phyloP scores from a whole-genome alignment of 805 yeast species.

The Ogataea trehaloabstinens region DNA sequence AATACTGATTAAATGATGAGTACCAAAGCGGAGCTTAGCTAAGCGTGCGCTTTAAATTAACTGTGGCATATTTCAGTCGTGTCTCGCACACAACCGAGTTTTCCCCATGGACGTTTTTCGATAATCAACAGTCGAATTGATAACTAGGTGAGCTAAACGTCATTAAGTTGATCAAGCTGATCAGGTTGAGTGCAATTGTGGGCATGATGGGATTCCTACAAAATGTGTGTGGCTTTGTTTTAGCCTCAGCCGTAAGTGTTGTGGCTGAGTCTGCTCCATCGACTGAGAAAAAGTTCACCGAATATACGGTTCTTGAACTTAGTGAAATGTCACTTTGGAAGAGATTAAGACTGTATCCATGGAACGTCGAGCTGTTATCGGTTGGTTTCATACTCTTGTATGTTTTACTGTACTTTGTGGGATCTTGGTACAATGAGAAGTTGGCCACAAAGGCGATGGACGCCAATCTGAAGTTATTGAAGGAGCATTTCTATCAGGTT shows the following conservation, averaged over 20 bases:
- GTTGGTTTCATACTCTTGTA: slow-evolving; percentile 49
- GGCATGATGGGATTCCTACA: neutral
- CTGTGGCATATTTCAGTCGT: too few relatives aligned
- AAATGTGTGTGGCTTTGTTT: too few relatives aligned
- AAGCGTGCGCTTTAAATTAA: too few relatives aligned
- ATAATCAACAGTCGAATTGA: too few relatives aligned
- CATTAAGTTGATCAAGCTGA: too few relatives aligned
- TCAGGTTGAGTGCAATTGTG: too few relatives aligned
- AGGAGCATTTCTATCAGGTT: slow-evolving; percentile 73
- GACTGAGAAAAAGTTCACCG: slow-evolving; percentile 9
- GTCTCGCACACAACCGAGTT: too few relatives aligned
- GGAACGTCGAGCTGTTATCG: slow-evolving; percentile 71
- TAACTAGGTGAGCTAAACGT: too few relatives aligned
- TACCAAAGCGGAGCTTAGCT: too few relatives aligned
- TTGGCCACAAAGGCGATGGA: slow-evolving; percentile 54
- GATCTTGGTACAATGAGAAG: slow-evolving; percentile 55
- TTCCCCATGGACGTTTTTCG: too few relatives aligned
- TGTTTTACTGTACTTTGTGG: slow-evolving; percentile 51
- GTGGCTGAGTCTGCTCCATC: slow-evolving; percentile 11
- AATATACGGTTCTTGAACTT: slow-evolving; percentile 51
- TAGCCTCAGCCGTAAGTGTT: slow-evolving; percentile 2
- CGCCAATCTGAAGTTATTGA: slow-evolving; percentile 46
- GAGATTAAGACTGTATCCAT: slow-evolving; percentile 62
- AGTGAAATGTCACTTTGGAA: slow-evolving; percentile 53
- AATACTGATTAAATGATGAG: too few relatives aligned